Percentiles rank a stretch among this genome's conserved stretches.
Evolutionary conservation across 176 grass and related monocot genomes (phyloP).

Genomic region (Sorghum bicolor): Sorghum_bicolor_NCBIv3 NC_012879.2:13681001-13681500

Average conservation of each 20-base stretch:
- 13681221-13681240: not conserved
- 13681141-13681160: not conserved
- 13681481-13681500: too few relatives aligned
- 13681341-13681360: not conserved
- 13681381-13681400: too few relatives aligned
- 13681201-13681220: not conserved
- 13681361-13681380: too few relatives aligned
- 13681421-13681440: too few relatives aligned
- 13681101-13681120: not conserved
- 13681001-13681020: not conserved
- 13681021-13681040: slow-evolving; percentile 4
- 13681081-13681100: not conserved
- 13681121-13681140: not conserved
- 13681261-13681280: not conserved
- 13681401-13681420: too few relatives aligned
- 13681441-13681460: too few relatives aligned
- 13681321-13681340: not conserved
- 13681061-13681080: not conserved
- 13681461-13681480: too few relatives aligned
- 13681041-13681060: not conserved
- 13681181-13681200: not conserved
- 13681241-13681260: not conserved
- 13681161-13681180: not conserved
- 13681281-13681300: not conserved
- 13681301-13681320: not conserved